Conservation (phyloP, 371 early-diverging fungal genomes). For the Rhizopus sp. region DNA sequence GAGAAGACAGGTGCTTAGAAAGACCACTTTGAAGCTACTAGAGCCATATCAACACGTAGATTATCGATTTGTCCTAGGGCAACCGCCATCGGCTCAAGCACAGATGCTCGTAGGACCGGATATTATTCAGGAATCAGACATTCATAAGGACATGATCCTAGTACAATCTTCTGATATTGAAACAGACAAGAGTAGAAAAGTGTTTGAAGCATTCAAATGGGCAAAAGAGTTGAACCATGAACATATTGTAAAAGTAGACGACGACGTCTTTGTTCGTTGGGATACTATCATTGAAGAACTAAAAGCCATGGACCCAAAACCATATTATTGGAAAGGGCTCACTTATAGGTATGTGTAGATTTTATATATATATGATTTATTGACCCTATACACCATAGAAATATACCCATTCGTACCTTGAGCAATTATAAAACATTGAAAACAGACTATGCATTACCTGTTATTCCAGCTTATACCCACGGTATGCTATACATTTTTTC, state of each 20-base stretch:
- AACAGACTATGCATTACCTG: conserved; percentile 39
- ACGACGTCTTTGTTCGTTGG: conserved; percentile 64
- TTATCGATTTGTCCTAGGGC: conserved; percentile 61
- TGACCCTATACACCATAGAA: conserved; percentile 24
- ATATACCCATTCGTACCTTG: conserved; percentile 38
- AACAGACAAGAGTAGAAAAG: conserved; percentile 55
- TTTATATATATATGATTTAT: not conserved
- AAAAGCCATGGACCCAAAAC: conserved; percentile 19
- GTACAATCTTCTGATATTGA: conserved; percentile 55
- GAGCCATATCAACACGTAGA: conserved; percentile 21
- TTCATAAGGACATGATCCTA: conserved; percentile 52
- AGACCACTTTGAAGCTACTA: conserved; percentile 43
- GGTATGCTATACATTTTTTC: conserved; percentile 61
- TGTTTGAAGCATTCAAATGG: conserved; percentile 59
- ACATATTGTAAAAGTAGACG: conserved; percentile 60
- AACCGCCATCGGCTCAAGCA: conserved; percentile 47
- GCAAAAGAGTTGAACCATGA: conserved; percentile 41
- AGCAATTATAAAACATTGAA: conserved; percentile 24
- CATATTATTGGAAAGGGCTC: conserved; percentile 60
- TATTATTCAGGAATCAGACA: conserved; percentile 47
- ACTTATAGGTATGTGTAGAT: conserved; percentile 44
- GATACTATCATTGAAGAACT: conserved; percentile 47
- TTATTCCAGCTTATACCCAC: conserved; percentile 59
- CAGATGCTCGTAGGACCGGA: conserved; percentile 38
- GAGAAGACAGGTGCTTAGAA: conserved; percentile 50